Conservation (phyloP, 2,329 filamentous ascomycete species). For the Emydomyces testavorans region DNA sequence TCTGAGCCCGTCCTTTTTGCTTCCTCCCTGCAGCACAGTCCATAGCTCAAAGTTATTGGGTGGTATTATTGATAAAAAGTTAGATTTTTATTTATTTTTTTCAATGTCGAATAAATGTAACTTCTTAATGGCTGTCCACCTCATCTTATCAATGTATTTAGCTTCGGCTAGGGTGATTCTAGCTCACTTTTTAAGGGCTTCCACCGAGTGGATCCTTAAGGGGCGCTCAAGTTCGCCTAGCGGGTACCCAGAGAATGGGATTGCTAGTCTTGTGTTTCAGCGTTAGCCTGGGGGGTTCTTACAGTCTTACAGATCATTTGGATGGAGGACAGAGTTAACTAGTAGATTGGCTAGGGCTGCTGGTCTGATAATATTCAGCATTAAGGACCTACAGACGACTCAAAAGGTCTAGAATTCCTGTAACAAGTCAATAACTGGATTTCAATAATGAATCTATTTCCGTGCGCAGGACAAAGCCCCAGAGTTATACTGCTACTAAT, state of each 20-base stretch:
- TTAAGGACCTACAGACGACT: background rate
- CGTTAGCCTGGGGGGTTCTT: constrained; percentile 7
- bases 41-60: background rate
- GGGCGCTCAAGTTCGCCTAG: background rate
- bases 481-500: no score
- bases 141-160: background rate
- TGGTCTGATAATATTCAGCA: constrained; percentile 5
- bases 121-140: background rate
- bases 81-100: constrained; percentile 1
- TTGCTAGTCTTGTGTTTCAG: constrained; percentile 8
- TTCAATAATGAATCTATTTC: no score
- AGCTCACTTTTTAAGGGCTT: constrained; percentile 7
- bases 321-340: no score
- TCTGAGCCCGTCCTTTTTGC: background rate
- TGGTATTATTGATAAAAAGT: background rate
- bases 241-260: constrained; percentile 7
- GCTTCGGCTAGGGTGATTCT: constrained; percentile 1
- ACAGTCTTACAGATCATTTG: no score
- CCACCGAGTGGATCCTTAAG: background rate
- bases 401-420: no score
- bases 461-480: constrained; percentile 4
- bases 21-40: background rate
- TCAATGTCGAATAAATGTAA: no score
- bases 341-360: constrained; percentile 7
- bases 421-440: no score